Evolutionary conservation across 768 basidiomycete genomes (phyloP).

Genomic region (Boletus fagicola): DNA sequence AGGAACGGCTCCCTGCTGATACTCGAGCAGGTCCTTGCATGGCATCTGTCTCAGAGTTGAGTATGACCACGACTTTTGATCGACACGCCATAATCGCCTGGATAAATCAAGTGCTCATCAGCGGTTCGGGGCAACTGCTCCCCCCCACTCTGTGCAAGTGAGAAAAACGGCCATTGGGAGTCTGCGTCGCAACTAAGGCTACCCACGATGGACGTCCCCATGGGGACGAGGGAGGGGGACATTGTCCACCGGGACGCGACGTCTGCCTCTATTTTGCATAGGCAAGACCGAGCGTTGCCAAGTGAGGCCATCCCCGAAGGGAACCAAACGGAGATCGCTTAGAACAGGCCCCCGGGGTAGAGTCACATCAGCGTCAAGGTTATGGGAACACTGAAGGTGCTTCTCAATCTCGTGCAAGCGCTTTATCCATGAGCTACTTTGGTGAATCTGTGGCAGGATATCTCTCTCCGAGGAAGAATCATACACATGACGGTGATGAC

Average conservation of each 20-base stretch:
- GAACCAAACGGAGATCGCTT: no score
- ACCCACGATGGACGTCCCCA: neutral
- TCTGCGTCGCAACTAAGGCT: neutral
- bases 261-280: neutral
- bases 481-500: neutral
- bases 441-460: neutral
- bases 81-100: neutral
- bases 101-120: neutral
- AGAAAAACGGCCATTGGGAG: neutral
- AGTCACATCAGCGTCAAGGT: neutral
- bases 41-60: neutral
- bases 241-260: neutral
- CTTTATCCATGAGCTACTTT: neutral
- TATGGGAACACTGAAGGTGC: no score
- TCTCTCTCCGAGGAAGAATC: neutral
- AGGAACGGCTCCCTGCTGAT: neutral
- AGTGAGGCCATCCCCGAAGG: neutral
- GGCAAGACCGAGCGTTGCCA: neutral
- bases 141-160: neutral
- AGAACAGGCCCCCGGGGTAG: neutral
- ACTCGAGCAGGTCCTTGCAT: neutral
- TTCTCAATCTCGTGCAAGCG: neutral
- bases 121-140: neutral
- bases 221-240: neutral
- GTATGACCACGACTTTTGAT: neutral